Evolutionary conservation across 169 alveolate genomes (phyloP).

Genomic region (Eimeria necatrix): DNA sequence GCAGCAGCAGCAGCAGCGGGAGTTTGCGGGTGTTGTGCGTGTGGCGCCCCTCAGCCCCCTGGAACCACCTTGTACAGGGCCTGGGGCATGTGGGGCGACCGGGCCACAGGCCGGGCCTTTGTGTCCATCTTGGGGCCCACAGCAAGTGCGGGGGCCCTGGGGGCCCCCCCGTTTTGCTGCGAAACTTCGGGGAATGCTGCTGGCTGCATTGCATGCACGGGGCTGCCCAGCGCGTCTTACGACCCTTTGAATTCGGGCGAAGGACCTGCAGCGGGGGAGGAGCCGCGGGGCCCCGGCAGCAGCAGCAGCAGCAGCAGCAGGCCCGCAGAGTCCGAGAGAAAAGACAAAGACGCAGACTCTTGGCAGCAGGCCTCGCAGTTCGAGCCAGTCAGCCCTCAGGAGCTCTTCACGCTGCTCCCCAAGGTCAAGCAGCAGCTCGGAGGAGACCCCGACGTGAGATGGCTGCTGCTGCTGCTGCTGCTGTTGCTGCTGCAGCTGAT

Average conservation of each 20-base stretch:
- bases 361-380: background rate
- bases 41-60: background rate
- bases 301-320: background rate
- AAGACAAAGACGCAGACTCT: no score
- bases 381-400: background rate
- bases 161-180: background rate
- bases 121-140: background rate
- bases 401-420: constrained; percentile 3
- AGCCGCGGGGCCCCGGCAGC: background rate
- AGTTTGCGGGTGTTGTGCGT: background rate
- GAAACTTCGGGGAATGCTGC: background rate
- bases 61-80: background rate
- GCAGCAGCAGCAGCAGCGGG: background rate
- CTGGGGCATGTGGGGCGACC: constrained; percentile 16
- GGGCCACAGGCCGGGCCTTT: background rate
- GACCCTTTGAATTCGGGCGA: background rate
- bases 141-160: background rate
- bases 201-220: constrained; percentile 9
- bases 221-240: background rate
- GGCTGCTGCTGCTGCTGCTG: background rate
- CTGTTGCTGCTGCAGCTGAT: background rate
- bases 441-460: background rate
- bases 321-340: background rate
- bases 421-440: background rate
- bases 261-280: background rate